Base-by-base conservation (phyloP, 257 asterid genomes). In the Capsicum baccatum region DNA sequence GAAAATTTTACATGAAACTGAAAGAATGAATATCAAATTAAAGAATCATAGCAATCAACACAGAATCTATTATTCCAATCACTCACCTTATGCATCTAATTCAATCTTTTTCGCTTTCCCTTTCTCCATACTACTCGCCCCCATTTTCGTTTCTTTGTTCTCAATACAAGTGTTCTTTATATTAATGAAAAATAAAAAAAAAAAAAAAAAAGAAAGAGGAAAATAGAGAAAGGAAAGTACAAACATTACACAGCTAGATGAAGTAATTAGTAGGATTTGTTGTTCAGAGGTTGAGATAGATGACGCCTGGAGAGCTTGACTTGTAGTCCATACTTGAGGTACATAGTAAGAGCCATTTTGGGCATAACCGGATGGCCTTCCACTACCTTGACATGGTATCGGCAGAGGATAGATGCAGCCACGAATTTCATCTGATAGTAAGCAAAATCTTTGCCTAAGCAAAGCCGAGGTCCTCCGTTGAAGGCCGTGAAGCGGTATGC, bases 401-500 rank as follows among this genome's bases (percentile, higher is more conserved):
- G 90, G 86, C 81, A 88, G 71, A 96, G 80, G 19, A 96, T 91
- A 39, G 99, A 92, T 35, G 99, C 97, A 1, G 98, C 99, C 0
- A 79, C 97, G 66, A 96, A 94, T 85, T 93, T 96, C 99, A 96
- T 96, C 47, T 96, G 98, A 66, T 96, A 94, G 73, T 94, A 96
- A 6, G 99, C 99, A 33, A 96, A 96, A 67, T 96, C 99, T 83
- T 93, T 94, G 74, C 99, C 99, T 67, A 96, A 87, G 84, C 99
- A 96, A 8, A 96, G 97, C 17, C 99, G 88, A 3, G 99, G 99
- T 3, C 99, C 99, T 42, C 97, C 99, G 52, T 96, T 96, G 87
- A 96, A 96, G 1, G 99, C 99, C 0, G 98, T 88, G 89, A 96
- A 96, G 88, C 94, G 95, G 90, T 96, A 96, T 57, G 98, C 98